Evolutionary conservation across 768 basidiomycete genomes (phyloP).

Genomic region (Lactarius tabidus): DNA sequence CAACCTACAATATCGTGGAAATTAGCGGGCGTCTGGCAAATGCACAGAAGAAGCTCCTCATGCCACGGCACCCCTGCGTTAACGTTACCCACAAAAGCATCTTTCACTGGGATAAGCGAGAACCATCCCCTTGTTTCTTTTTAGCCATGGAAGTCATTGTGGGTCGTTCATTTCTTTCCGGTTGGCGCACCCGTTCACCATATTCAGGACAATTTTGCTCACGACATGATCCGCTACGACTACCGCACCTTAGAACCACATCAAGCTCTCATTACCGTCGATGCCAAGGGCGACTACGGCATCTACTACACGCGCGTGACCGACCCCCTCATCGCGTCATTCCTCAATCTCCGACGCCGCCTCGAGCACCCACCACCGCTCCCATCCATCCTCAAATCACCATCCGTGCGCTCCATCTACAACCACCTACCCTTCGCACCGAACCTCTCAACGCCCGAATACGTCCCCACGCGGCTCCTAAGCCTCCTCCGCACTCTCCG

Average conservation of each 20-base stretch:
- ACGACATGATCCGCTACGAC: slow-evolving; percentile 92
- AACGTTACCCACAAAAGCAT: slow-evolving; percentile 72
- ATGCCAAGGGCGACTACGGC: slow-evolving; percentile 76
- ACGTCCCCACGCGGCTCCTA: slow-evolving; percentile 87
- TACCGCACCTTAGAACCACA: slow-evolving; percentile 72
- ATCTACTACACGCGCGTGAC: slow-evolving; percentile 78
- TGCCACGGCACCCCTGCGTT: slow-evolving; percentile 59
- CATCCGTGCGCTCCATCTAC: slow-evolving; percentile 60
- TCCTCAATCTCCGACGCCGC: slow-evolving; percentile 62
- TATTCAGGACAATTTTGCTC: slow-evolving; percentile 88
- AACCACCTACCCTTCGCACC: slow-evolving; percentile 79
- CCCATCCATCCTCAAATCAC: slow-evolving; percentile 51
- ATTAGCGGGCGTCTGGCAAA: slow-evolving; percentile 78
- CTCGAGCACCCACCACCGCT: slow-evolving; percentile 57
- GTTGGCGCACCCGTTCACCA: background rate
- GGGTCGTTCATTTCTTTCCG: slow-evolving; percentile 35
- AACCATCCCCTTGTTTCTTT: slow-evolving; percentile 86
- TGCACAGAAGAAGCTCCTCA: slow-evolving; percentile 65
- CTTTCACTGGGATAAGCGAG: slow-evolving; percentile 75
- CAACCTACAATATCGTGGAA: slow-evolving; percentile 91
- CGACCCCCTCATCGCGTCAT: slow-evolving; percentile 79
- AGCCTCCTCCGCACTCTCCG: slow-evolving; percentile 80
- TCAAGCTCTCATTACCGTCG: slow-evolving; percentile 78
- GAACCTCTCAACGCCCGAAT: slow-evolving; percentile 85
- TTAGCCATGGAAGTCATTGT: slow-evolving; percentile 94